Evolutionary conservation across 2,329 filamentous ascomycete species (phyloP).

Genomic region (Sporothrix pseudoabietina): DNA sequence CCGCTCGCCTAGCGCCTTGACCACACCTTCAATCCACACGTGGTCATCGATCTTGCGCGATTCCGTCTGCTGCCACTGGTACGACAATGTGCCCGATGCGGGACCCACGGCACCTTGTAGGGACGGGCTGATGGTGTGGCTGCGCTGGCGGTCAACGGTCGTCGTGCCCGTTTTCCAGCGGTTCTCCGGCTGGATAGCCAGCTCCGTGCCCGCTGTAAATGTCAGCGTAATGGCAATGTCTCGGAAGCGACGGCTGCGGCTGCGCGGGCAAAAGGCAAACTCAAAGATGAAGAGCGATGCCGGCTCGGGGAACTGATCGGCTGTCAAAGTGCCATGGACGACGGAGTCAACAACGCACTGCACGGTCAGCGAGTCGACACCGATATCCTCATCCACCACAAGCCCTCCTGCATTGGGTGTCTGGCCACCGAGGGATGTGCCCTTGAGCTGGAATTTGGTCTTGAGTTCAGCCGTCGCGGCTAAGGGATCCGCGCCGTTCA

Average conservation of each 20-base stretch:
- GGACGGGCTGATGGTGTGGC: conserved; percentile 24
- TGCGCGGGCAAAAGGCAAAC: conserved; percentile 24
- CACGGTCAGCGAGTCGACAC: conserved; percentile 1
- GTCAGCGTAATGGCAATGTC: conserved; percentile 18
- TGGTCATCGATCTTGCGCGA: conserved; percentile 24
- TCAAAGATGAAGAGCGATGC: conserved; percentile 21
- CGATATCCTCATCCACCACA: conserved; percentile 18
- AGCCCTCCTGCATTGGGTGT: conserved; percentile 16
- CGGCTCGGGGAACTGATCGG: not conserved
- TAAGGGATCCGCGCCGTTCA: not conserved
- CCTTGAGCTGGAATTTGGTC: conserved; percentile 14
- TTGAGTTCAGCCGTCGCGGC: conserved; percentile 8
- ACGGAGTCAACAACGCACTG: conserved; percentile 19
- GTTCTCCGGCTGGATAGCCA: conserved; percentile 16
- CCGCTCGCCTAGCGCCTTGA: conserved; percentile 22
- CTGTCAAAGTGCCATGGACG: conserved; percentile 23
- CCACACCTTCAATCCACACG: conserved; percentile 17
- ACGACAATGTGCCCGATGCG: conserved; percentile 6
- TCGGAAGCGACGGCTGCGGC: conserved; percentile 23
- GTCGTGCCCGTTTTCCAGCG: conserved; percentile 20
- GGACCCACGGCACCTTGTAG: conserved; percentile 9
- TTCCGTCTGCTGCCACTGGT: conserved; percentile 21
- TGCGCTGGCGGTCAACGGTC: conserved; percentile 20
- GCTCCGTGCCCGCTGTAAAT: conserved; percentile 19
- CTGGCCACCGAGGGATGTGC: conserved; percentile 15